Conservation (phyloP, 2,329 filamentous ascomycete species). For the Pyrenophora graminea region DNA sequence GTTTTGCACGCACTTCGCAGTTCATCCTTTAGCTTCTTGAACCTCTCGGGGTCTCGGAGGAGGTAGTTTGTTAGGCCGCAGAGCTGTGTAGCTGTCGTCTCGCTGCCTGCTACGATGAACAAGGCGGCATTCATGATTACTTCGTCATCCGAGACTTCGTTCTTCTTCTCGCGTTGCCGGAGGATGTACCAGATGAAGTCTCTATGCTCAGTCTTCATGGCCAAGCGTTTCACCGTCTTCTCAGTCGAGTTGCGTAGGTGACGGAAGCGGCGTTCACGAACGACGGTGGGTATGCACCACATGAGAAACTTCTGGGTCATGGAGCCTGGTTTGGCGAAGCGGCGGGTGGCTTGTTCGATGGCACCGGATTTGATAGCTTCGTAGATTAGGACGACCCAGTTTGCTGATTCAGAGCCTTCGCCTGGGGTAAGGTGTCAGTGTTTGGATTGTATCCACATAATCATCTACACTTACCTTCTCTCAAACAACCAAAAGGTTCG, state of each 20-base stretch:
- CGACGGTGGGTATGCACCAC: conserved; percentile 35
- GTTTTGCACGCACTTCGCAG: conserved; percentile 31
- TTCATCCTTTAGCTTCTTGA: conserved; percentile 32
- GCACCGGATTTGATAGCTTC: conserved; percentile 43
- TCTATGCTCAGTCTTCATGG: conserved; percentile 36
- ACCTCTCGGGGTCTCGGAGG: conserved; percentile 31
- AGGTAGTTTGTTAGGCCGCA: conserved; percentile 40
- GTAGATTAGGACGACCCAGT: conserved; percentile 42
- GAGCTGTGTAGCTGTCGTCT: conserved; percentile 42
- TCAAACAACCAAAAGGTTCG: conserved; percentile 39
- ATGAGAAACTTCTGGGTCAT: conserved; percentile 31
- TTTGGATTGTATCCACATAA: not conserved
- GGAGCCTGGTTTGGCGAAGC: conserved; percentile 33
- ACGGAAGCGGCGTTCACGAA: conserved; percentile 31
- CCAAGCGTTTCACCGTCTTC: conserved; percentile 36
- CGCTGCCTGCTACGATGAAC: conserved; percentile 41
- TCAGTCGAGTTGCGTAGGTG: conserved; percentile 38
- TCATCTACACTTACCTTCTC: conserved; percentile 25
- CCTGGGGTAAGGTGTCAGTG: conserved; percentile 12
- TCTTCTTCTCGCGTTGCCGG: conserved; percentile 40
- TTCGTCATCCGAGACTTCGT: conserved; percentile 40
- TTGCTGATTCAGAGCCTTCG: conserved; percentile 38
- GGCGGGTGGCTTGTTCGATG: conserved; percentile 37
- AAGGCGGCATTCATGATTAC: conserved; percentile 40
- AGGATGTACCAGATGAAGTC: conserved; percentile 46